phyloP scores from a whole-genome alignment of 768 basidiomycete genomes.

The Gautieria morchelliformis region DNA sequence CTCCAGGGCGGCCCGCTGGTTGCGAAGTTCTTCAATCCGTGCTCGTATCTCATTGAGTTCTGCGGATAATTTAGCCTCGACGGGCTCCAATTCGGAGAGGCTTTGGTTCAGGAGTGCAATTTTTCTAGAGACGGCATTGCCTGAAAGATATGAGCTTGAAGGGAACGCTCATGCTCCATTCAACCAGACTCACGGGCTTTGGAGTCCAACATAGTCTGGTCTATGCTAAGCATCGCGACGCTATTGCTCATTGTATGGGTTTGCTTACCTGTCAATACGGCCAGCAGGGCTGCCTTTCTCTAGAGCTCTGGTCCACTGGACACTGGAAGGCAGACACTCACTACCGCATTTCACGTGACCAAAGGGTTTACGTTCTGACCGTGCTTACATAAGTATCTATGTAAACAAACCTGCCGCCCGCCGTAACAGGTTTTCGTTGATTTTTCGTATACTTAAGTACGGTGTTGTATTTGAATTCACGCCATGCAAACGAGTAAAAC shows the following conservation, averaged over 20 bases:
- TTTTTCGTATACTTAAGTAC: no score
- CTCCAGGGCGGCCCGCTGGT: background rate
- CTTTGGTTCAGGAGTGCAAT: background rate
- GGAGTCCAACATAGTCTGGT: background rate
- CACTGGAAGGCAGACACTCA: no score
- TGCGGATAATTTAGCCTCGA: background rate
- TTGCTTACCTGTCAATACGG: no score
- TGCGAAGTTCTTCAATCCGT: background rate
- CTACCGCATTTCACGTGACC: no score
- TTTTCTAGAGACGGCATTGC: background rate
- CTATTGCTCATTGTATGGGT: background rate
- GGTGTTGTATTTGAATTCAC: no score
- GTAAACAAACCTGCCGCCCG: no score
- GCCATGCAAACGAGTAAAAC: no score
- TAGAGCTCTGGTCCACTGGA: no score
- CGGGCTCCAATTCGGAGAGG: background rate
- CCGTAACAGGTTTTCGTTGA: no score
- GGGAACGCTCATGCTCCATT: background rate
- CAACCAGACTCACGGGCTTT: background rate
- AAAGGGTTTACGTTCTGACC: no score
- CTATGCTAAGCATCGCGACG: background rate
- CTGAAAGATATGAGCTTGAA: background rate
- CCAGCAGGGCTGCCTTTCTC: no score
- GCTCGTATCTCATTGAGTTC: background rate
- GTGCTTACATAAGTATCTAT: no score